Evolutionary conservation across 2,329 filamentous ascomycete genomes (phyloP).

Genomic region (Emydomyces testavorans): DNA sequence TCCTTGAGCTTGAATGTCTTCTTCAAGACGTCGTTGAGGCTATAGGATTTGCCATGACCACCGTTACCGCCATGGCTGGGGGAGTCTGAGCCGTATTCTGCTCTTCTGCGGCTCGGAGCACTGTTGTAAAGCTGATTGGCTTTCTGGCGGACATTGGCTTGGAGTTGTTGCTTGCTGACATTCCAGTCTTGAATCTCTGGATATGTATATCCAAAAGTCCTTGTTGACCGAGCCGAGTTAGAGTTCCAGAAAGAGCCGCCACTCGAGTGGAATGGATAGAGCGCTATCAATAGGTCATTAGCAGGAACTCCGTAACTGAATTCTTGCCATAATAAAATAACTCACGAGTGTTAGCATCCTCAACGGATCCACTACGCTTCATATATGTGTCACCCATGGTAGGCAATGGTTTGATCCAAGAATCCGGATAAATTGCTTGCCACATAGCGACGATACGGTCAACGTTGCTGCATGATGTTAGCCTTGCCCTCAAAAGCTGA

Average conservation of each 20-base stretch:
- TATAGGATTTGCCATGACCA: slow-evolving; percentile 26
- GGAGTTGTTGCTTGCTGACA: slow-evolving; percentile 27
- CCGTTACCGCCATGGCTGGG: neutral
- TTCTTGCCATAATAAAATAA: neutral
- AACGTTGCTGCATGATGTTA: slow-evolving; percentile 43
- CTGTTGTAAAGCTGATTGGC: slow-evolving; percentile 53
- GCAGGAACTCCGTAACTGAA: neutral
- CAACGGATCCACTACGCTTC: slow-evolving; percentile 42
- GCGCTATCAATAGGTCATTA: slow-evolving; percentile 24
- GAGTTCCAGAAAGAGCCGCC: slow-evolving; percentile 55
- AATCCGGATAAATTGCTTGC: slow-evolving; percentile 59
- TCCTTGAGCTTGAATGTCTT: slow-evolving; percentile 14
- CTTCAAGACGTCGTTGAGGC: slow-evolving; percentile 12
- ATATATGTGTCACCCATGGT: slow-evolving; percentile 52
- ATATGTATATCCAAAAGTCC: slow-evolving; percentile 63
- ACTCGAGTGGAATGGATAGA: slow-evolving; percentile 57
- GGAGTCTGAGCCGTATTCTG: neutral
- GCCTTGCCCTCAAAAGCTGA: neutral
- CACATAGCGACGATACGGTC: slow-evolving; percentile 67
- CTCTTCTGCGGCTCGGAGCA: neutral
- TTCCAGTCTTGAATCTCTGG: slow-evolving; percentile 47
- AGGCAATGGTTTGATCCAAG: slow-evolving; percentile 50
- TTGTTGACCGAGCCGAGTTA: slow-evolving; percentile 47
- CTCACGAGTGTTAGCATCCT: slow-evolving; percentile 43
- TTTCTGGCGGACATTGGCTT: slow-evolving; percentile 36